These are phyloP conservation scores for Seiridium cupressi DNA, from an alignment of 2,329 filamentous ascomycete species.

Conservation along the genomic window DNA sequence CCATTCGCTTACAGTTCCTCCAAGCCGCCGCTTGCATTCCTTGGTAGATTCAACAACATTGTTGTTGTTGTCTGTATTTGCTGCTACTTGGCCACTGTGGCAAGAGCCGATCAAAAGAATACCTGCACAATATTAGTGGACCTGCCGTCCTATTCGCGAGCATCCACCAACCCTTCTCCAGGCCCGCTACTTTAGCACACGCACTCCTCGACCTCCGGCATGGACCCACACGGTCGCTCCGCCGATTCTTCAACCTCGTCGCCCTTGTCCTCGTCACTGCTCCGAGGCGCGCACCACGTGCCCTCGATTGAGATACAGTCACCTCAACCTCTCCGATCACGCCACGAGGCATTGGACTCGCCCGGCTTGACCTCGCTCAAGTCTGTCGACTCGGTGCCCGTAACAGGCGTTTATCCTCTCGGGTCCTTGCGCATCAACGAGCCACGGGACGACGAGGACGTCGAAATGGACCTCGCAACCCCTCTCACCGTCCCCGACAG, in stretches of 20 bases:
- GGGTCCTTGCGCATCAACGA: slow-evolving; percentile 19
- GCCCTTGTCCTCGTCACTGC: background rate
- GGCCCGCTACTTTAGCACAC: background rate
- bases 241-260: slow-evolving; percentile 2
- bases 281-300: background rate
- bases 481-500: slow-evolving; percentile 13
- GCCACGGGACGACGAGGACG: slow-evolving; percentile 5
- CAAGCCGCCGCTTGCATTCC: too few species aligned
- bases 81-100: too few species aligned
- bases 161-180: background rate
- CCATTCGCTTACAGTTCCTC: too few species aligned
- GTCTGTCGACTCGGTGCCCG: slow-evolving; percentile 29
- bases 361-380: slow-evolving; percentile 17
- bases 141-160: background rate
- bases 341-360: slow-evolving; percentile 7
- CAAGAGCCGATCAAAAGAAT: too few species aligned
- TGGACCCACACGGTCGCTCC: slow-evolving; percentile 5
- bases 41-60: too few species aligned
- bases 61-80: too few species aligned
- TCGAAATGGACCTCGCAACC: slow-evolving; percentile 11
- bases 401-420: slow-evolving; percentile 26
- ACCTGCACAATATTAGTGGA: too few species aligned
- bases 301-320: background rate
- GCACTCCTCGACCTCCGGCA: background rate
- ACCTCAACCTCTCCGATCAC: background rate